Conservation (phyloP, 768 basidiomycete genomes). For the Agaricus sinodeliciosus region DNA sequence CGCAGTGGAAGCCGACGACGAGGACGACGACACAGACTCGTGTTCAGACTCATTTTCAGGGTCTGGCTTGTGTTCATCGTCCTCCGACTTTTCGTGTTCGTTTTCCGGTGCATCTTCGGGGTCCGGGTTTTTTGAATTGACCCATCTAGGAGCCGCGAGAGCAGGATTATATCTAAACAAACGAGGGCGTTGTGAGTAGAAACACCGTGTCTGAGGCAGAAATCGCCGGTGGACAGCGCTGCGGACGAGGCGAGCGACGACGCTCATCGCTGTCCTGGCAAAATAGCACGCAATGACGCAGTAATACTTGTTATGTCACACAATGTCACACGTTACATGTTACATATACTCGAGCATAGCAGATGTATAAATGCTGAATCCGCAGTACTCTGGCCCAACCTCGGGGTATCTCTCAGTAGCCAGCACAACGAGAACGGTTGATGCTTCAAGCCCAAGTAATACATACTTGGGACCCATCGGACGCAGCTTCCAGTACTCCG, state of each 20-base stretch:
- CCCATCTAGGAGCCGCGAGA: conserved; percentile 2
- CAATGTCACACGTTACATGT: too few species aligned
- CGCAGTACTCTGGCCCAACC: too few species aligned
- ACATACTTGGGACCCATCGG: neutral
- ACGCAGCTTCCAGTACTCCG: neutral
- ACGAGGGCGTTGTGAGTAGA: neutral
- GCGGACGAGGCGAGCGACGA: conserved; percentile 7
- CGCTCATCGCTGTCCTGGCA: conserved; percentile 5
- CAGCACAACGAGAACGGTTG: neutral
- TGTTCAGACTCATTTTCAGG: conserved; percentile 1
- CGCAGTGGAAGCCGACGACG: conserved; percentile 12
- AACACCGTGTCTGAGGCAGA: neutral
- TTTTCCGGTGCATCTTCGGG: neutral
- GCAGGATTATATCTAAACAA: neutral
- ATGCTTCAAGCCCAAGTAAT: neutral
- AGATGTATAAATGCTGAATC: neutral
- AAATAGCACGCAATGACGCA: too few species aligned
- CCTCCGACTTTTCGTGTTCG: neutral
- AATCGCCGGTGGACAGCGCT: neutral
- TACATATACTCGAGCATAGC: neutral
- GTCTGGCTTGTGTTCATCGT: conserved; percentile 3
- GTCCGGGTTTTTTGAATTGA: conserved; percentile 2
- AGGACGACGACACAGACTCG: conserved; percentile 9
- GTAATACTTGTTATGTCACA: too few species aligned
- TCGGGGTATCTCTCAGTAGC: too few species aligned